Percentiles rank a stretch among this genome's conserved stretches.
Conservation (phyloP, 2,329 filamentous ascomycete species). For the Penicillium sp. region DNA sequence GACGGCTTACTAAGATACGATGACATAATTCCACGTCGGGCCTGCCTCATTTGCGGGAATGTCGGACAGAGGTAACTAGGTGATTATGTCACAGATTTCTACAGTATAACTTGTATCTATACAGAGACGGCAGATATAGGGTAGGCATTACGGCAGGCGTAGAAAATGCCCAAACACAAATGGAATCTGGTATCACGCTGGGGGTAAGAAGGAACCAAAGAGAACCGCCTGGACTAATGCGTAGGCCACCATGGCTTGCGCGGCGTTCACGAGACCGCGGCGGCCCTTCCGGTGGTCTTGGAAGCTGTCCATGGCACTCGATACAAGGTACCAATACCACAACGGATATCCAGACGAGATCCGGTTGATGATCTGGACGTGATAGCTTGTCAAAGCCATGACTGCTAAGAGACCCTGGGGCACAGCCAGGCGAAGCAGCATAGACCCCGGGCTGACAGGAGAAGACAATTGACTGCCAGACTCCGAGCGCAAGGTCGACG, state of each 20-base stretch:
- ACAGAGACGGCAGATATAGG: no score
- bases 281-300: constrained; percentile 16
- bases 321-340: constrained; percentile 80
- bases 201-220: constrained; percentile 86
- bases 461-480: constrained; percentile 14
- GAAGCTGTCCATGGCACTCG: constrained; percentile 24
- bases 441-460: constrained; percentile 21
- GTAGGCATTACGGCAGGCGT: no score
- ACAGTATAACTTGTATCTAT: no score
- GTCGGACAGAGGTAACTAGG: no score
- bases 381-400: constrained; percentile 72
- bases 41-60: background rate
- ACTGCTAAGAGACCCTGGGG: constrained; percentile 67
- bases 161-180: no score
- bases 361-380: constrained; percentile 89
- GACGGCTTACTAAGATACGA: constrained; percentile 5
- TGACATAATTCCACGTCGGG: constrained; percentile 28
- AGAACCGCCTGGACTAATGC: constrained; percentile 73
- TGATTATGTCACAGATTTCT: no score
- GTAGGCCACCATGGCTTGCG: constrained; percentile 74
- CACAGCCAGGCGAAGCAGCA: constrained; percentile 57
- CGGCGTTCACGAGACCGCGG: constrained; percentile 34
- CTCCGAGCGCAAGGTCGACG: constrained; percentile 15
- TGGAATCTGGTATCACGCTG: constrained; percentile 48
- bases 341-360: constrained; percentile 81